These are phyloP conservation scores for Pyrus betulifolia DNA, from an alignment of 306 rosid species.

Conservation along the genomic window DNA sequence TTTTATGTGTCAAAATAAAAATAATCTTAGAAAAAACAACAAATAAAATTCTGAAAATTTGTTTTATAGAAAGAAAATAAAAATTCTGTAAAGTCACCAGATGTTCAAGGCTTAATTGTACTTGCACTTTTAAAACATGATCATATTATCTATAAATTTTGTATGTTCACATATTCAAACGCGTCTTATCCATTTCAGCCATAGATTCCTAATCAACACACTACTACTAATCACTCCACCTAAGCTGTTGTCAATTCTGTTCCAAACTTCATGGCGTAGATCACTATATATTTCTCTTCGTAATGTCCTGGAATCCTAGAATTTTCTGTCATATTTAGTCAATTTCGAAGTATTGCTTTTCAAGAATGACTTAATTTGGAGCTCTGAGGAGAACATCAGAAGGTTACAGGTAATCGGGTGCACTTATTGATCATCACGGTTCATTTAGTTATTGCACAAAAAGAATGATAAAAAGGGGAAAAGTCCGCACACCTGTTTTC, in stretches of 20 bases:
- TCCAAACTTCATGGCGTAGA: not conserved
- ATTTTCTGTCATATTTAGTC: not conserved
- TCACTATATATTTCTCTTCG: not conserved
- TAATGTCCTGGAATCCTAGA: not conserved
- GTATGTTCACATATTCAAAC: constrained; percentile 26
- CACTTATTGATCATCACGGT: not conserved
- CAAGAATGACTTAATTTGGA: not conserved
- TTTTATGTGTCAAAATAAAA: too few relatives aligned
- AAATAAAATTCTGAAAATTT: not conserved
- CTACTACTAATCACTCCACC: not conserved
- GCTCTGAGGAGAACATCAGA: not conserved
- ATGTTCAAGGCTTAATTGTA: not conserved
- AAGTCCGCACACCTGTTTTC: not conserved
- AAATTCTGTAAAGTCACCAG: not conserved
- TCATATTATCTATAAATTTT: not conserved
- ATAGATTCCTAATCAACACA: constrained; percentile 21
- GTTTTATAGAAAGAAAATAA: too few relatives aligned
- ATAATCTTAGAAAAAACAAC: too few relatives aligned
- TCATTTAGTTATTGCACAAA: not conserved
- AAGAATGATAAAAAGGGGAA: not conserved
- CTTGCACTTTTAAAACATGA: not conserved
- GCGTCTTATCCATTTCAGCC: constrained; percentile 51
- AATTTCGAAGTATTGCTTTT: not conserved
- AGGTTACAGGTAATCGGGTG: not conserved
- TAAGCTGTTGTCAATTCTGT: not conserved